These are phyloP conservation scores for Clonostachys solani DNA, from an alignment of 2,329 filamentous ascomycete species.

Conservation along the genomic window DNA sequence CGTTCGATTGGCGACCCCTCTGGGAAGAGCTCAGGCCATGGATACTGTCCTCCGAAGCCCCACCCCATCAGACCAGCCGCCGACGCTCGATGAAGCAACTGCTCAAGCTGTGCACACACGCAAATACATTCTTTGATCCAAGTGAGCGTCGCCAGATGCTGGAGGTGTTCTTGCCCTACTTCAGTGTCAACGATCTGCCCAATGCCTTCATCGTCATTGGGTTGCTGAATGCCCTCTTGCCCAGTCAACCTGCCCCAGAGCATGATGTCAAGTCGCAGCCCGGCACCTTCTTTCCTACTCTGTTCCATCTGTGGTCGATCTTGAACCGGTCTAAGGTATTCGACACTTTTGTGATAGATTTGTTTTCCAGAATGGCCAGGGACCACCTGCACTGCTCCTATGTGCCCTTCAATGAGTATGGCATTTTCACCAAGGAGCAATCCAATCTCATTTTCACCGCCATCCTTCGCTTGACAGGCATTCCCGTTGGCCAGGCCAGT, in stretches of 20 bases:
- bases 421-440: constrained; percentile 89
- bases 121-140: constrained; percentile 90
- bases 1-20: constrained; percentile 86
- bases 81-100: constrained; percentile 60
- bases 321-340: constrained; percentile 85
- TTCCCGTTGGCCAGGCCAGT: constrained; percentile 92
- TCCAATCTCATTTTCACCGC: constrained; percentile 91
- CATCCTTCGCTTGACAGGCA: constrained; percentile 83
- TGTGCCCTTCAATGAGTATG: constrained; percentile 78
- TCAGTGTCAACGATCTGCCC: constrained; percentile 88
- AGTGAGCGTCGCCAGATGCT: constrained; percentile 77
- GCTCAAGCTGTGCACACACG: constrained; percentile 85
- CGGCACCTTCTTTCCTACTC: constrained; percentile 83
- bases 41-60: constrained; percentile 80
- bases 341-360: constrained; percentile 83
- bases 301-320: constrained; percentile 95
- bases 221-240: constrained; percentile 80
- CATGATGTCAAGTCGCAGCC: constrained; percentile 75
- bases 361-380: constrained; percentile 80
- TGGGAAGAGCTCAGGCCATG: constrained; percentile 91
- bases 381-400: constrained; percentile 75
- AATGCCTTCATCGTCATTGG: constrained; percentile 92
- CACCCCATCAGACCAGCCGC: constrained; percentile 54
- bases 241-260: constrained; percentile 73
- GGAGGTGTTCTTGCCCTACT: constrained; percentile 78